Evolutionary conservation across 352 stramenopile genomes (phyloP).

Genomic region (Blastocystis hominis): DNA sequence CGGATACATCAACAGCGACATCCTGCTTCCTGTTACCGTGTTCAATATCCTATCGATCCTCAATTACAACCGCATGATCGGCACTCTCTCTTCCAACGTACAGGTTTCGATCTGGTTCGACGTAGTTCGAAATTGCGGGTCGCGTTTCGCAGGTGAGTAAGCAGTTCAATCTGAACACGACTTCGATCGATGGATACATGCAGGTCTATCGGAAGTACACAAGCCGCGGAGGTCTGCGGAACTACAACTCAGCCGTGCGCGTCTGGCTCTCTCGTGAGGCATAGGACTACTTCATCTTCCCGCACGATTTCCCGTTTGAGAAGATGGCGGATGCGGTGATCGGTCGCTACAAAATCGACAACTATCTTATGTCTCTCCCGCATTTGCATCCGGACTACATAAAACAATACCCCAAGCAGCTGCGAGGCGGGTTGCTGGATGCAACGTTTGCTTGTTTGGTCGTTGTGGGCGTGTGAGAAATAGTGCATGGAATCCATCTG

Average conservation of each 20-base stretch:
- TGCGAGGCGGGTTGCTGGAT: neutral
- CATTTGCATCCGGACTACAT: neutral
- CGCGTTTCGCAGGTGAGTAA: neutral
- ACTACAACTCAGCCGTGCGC: constrained; percentile 7
- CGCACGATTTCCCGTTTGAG: neutral
- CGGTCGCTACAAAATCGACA: constrained; percentile 26
- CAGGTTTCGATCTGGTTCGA: neutral
- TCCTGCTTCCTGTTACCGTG: neutral
- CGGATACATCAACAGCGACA: constrained; percentile 49
- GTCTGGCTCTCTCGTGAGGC: neutral
- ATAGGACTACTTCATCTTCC: constrained; percentile 54
- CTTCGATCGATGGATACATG: neutral
- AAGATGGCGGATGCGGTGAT: neutral
- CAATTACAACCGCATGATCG: neutral
- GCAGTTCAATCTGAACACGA: neutral
- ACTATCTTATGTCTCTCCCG: constrained; percentile 23
- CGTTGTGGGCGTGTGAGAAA: neutral
- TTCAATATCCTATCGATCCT: neutral
- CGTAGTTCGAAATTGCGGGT: constrained; percentile 13
- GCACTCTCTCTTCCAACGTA: neutral
- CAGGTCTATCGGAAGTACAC: neutral
- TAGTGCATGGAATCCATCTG: constrained; percentile 31
- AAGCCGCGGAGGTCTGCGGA: neutral
- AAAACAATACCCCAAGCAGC: neutral
- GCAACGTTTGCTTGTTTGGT: neutral